A percentile compares a stretch with the other conserved stretches of the same genome.
Evolutionary conservation across 75 land plant species (phyloP).

Genomic region (Ceratopteris richardii): DNA sequence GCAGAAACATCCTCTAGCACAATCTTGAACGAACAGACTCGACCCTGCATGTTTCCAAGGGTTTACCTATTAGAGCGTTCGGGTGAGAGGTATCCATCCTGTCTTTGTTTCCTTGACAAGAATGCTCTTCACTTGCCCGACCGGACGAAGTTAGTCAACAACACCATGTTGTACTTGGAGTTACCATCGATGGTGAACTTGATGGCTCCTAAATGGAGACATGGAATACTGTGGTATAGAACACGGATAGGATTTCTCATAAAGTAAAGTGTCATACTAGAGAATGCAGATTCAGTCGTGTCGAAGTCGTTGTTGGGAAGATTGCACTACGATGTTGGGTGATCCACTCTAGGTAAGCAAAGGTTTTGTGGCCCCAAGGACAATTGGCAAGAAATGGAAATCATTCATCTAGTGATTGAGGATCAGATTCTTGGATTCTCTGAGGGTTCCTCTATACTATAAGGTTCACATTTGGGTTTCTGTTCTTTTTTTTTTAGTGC

Average conservation of each 20-base stretch:
- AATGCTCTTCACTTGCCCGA: constrained; percentile 22
- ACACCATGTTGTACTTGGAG: constrained; percentile 19
- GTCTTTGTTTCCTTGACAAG: constrained; percentile 22
- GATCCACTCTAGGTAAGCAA: constrained; percentile 12
- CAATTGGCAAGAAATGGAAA: too few species aligned
- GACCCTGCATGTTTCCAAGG: not conserved
- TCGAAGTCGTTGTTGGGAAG: constrained; percentile 13
- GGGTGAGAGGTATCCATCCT: constrained; percentile 26
- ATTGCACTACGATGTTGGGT: constrained; percentile 13
- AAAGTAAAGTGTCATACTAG: constrained; percentile 7
- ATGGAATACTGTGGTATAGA: constrained; percentile 22
- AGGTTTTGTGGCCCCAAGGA: too few species aligned
- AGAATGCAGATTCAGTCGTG: constrained; percentile 14
- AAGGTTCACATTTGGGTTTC: too few species aligned
- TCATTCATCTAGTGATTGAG: too few species aligned
- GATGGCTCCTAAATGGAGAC: constrained; percentile 30
- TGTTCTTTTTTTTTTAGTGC: too few species aligned
- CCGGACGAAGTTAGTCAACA: constrained; percentile 37
- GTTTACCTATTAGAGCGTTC: constrained; percentile 42
- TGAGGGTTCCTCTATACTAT: too few species aligned
- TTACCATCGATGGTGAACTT: constrained; percentile 38
- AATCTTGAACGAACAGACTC: constrained; percentile 10
- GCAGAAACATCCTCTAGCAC: not conserved
- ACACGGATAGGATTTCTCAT: constrained; percentile 11
- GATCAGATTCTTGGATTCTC: too few species aligned